Base-by-base conservation (phyloP, 139 green algal species). In the Astrephomene gubernaculifera region DNA sequence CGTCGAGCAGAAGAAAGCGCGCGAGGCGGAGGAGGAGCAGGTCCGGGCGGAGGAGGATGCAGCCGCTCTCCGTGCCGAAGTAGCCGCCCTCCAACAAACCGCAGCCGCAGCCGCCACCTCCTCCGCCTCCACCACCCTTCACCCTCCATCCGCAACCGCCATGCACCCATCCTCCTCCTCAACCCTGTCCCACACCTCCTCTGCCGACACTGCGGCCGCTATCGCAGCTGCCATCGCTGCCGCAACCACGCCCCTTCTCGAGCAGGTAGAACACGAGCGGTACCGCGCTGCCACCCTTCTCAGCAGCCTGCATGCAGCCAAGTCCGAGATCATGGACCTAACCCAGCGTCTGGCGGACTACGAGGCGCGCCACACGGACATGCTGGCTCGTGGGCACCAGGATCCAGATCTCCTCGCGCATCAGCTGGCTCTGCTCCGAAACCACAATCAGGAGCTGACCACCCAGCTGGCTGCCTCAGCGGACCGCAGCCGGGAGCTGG, bases 1-100 rank as follows among this genome's bases (percentile, higher is more conserved):
- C 19, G 65, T 88, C 6, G 90, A 88, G 31, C 70, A 91, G 72
- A 33, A 86, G 33, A 79, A 86, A 4, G 91, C 91, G 25, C 53
- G 54, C 9, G 90, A 96, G 35, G 92, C 91, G 53, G 90, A 94
- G 67, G 90, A 93, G 64, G 93, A 96, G 75, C 92, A 94, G 83
- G 45, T 92, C 35, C 70, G 81, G 0, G 83, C 92, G 29, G 92
- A 96, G 78, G 82, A 93, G 70, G 85, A 93, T 41, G 71, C 86
- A 12, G 86, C 89, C 5, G 61, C 64, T 12, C 81, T 96, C 21
- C 81, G 86, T 0, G 65, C 36, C 1, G 93, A 96, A 82, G 88
- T 96, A n/a, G 68, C 33, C 0, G 79, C 85, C 1, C 79, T 93
- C 52, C 86, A 92, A 38, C 41, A 73, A 60, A 52, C 31, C 63